phyloP scores from a whole-genome alignment of 768 basidiomycete species.

The Kwoniella heveanensis region DNA sequence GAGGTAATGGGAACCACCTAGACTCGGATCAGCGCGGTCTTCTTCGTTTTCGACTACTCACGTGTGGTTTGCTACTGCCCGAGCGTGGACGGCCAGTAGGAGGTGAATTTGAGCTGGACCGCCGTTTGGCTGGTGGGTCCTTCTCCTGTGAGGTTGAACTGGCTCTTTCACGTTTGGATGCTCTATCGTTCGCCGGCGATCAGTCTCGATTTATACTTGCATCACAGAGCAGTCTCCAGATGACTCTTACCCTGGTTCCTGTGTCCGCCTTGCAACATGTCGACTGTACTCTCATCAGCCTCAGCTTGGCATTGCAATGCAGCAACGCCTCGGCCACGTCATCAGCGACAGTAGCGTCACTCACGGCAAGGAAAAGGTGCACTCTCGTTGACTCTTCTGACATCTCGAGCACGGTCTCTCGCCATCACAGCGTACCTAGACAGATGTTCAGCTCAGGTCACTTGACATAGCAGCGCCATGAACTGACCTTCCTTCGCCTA shows the following conservation, averaged over 20 bases:
- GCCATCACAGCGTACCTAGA: slow-evolving; percentile 20
- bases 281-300: background rate
- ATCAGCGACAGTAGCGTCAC: background rate
- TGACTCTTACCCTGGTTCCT: slow-evolving; percentile 14
- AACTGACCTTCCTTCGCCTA: slow-evolving; percentile 11
- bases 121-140: slow-evolving; percentile 2
- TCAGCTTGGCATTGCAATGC: background rate
- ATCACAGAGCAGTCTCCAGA: background rate
- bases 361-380: slow-evolving; percentile 20
- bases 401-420: slow-evolving; percentile 16
- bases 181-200: background rate
- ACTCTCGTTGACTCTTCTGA: slow-evolving; percentile 13
- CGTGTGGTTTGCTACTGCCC: background rate
- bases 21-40: background rate
- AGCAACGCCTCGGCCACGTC: too few relatives aligned
- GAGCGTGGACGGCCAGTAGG: background rate
- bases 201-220: background rate
- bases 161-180: slow-evolving; percentile 11
- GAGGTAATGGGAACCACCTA: background rate
- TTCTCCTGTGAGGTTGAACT: slow-evolving; percentile 5
- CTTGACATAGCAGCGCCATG: background rate
- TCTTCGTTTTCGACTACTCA: background rate
- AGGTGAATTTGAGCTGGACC: background rate
- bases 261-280: slow-evolving; percentile 8
- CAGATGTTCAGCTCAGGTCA: background rate